A percentile compares a stretch with the other conserved stretches of the same genome.
Conservation (phyloP, 1,284 basidiomycete species). For the Cutaneotrichosporon dermatis region DNA sequence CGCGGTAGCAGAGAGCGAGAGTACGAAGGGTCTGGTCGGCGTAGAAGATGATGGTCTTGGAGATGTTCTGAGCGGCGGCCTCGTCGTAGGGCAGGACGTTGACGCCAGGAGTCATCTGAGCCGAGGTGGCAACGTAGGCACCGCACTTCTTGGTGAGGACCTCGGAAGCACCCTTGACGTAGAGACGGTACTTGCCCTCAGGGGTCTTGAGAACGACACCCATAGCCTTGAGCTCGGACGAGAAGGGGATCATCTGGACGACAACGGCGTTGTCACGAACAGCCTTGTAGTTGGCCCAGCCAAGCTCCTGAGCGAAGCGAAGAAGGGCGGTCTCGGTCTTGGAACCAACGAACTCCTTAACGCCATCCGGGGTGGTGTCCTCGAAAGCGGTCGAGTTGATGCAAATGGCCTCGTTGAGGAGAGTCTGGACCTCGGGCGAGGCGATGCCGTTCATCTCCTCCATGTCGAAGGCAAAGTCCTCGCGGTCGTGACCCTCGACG, state of each 20-base stretch:
- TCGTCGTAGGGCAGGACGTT: slow-evolving; percentile 33
- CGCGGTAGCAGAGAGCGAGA: slow-evolving; percentile 86
- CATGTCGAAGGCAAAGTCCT: slow-evolving; percentile 83
- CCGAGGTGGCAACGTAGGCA: slow-evolving; percentile 63
- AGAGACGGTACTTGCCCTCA: slow-evolving; percentile 64
- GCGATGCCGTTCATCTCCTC: slow-evolving; percentile 63
- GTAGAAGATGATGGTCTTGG: slow-evolving; percentile 84
- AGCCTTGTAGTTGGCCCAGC: slow-evolving; percentile 72
- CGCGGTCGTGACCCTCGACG: slow-evolving; percentile 41
- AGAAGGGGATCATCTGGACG: slow-evolving; percentile 91
- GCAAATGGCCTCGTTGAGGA: slow-evolving; percentile 85
- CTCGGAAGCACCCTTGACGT: slow-evolving; percentile 91
- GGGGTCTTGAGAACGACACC: slow-evolving; percentile 73
- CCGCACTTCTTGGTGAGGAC: slow-evolving; percentile 73
- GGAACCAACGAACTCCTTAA: slow-evolving; percentile 75
- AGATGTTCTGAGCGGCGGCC: slow-evolving; percentile 30
- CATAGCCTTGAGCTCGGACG: slow-evolving; percentile 93
- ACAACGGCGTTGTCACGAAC: slow-evolving; percentile 63
- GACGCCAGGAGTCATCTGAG: slow-evolving; percentile 15
- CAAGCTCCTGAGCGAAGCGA: slow-evolving; percentile 78
- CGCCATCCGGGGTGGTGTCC: slow-evolving; percentile 65
- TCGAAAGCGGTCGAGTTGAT: slow-evolving; percentile 97
- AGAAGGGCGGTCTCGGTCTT: slow-evolving; percentile 96
- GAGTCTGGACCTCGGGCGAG: slow-evolving; percentile 58
- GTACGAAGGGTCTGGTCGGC: slow-evolving; percentile 92